phyloP scores from a whole-genome alignment of 2,329 filamentous ascomycete species.

The Diaporthe australafricana region DNA sequence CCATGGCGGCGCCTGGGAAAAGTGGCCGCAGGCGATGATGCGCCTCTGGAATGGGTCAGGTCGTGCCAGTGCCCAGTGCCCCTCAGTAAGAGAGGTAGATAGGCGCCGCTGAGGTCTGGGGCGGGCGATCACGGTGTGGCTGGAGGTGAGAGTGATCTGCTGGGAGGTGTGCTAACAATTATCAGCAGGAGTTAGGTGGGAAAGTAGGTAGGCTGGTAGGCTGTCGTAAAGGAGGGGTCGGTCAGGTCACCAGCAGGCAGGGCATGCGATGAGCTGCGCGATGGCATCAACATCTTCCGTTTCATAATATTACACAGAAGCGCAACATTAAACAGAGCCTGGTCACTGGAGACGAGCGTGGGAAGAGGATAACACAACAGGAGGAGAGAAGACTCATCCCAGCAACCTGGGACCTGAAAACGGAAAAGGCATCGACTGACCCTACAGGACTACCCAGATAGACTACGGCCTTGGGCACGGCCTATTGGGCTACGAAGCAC shows the following conservation, averaged over 20 bases:
- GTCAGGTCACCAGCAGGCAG: constrained; percentile 26
- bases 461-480: constrained; percentile 21
- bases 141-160: constrained; percentile 24
- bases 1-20: constrained; percentile 43
- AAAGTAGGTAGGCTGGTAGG: constrained; percentile 29
- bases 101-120: constrained; percentile 4
- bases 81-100: background rate
- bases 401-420: constrained; percentile 13
- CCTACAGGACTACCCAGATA: constrained; percentile 19
- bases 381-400: background rate
- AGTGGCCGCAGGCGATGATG: constrained; percentile 1
- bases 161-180: constrained; percentile 21
- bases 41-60: constrained; percentile 27
- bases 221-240: constrained; percentile 27
- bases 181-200: constrained; percentile 24
- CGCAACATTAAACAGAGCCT: constrained; percentile 13
- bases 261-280: constrained; percentile 23
- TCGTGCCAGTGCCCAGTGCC: constrained; percentile 4
- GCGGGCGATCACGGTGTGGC: constrained; percentile 31
- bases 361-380: background rate
- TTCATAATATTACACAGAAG: constrained; percentile 29
- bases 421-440: constrained; percentile 31
- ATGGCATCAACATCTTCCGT: constrained; percentile 26
- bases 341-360: constrained; percentile 5
- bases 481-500: constrained; percentile 20